Evolutionary conservation across 768 basidiomycete species (phyloP).

Genomic region (Dendrothele bispora): DNA sequence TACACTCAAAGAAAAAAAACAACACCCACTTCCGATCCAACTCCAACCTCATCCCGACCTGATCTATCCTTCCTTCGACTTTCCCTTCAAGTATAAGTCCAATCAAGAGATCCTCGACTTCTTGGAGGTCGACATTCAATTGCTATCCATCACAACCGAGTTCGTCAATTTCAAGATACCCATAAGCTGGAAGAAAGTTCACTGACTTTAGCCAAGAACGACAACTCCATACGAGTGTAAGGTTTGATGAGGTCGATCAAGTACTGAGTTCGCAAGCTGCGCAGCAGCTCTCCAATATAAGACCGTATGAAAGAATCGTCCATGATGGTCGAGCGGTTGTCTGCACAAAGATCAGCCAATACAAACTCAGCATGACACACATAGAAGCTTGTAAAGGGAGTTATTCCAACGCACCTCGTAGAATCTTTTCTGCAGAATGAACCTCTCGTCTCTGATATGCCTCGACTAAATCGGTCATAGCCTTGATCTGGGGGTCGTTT

Average conservation of each 20-base stretch:
- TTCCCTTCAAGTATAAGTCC: constrained; percentile 95
- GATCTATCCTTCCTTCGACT: constrained; percentile 95
- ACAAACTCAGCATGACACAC: too few species aligned
- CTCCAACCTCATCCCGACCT: constrained; percentile 91
- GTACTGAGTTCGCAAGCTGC: constrained; percentile 93
- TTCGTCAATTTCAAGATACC: too few species aligned
- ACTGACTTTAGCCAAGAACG: constrained; percentile 86
- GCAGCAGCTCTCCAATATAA: constrained; percentile 96
- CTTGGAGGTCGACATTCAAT: constrained; percentile 88
- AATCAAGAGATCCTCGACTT: constrained; percentile 93
- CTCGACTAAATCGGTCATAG: constrained; percentile 96
- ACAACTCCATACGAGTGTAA: constrained; percentile 90
- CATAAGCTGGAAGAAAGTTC: background rate
- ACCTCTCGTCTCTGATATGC: constrained; percentile 97
- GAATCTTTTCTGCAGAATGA: constrained; percentile 94
- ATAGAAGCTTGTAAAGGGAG: background rate
- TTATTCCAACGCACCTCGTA: constrained; percentile 59
- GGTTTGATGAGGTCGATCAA: constrained; percentile 98
- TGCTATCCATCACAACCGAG: constrained; percentile 60
- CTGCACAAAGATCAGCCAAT: constrained; percentile 38
- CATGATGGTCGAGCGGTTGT: constrained; percentile 94
- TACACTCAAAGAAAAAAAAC: background rate
- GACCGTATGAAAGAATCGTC: constrained; percentile 90
- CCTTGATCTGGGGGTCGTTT: constrained; percentile 92
- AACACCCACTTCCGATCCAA: constrained; percentile 77